Evolutionary conservation across 2,329 filamentous ascomycete species (phyloP).

Genomic region (Xylariaceae sp.): DNA sequence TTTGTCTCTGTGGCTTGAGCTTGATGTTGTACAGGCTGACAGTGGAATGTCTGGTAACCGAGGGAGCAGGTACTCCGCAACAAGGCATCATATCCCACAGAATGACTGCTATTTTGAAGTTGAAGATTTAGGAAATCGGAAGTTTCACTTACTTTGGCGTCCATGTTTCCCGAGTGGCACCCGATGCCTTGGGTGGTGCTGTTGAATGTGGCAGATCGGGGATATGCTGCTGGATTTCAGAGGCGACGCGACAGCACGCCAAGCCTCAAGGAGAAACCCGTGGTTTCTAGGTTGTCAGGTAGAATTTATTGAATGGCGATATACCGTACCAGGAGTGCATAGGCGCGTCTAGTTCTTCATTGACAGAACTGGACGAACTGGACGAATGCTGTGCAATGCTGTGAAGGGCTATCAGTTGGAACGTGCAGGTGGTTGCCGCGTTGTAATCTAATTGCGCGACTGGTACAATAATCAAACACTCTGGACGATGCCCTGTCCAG

Average conservation of each 20-base stretch:
- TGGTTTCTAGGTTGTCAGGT: background rate
- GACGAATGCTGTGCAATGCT: background rate
- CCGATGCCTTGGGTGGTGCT: slow-evolving; percentile 2
- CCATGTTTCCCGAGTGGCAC: slow-evolving; percentile 17
- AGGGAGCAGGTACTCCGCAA: too few relatives aligned
- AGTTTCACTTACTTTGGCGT: slow-evolving; percentile 23
- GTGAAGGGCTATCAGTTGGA: background rate
- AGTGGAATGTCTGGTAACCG: too few relatives aligned
- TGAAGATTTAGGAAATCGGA: too few relatives aligned
- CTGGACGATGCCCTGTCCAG: background rate
- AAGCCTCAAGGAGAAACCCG: background rate
- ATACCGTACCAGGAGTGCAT: slow-evolving; percentile 8
- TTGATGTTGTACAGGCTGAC: too few relatives aligned
- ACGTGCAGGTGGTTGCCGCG: slow-evolving; percentile 7
- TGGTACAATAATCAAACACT: slow-evolving; percentile 5
- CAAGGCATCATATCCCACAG: too few relatives aligned
- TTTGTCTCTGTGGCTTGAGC: too few relatives aligned
- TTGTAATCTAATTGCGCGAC: slow-evolving; percentile 2
- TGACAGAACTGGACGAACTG: slow-evolving; percentile 1
- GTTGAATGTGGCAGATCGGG: slow-evolving; percentile 1
- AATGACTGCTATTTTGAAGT: too few relatives aligned
- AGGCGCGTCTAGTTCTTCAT: slow-evolving; percentile 14
- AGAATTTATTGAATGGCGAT: slow-evolving; percentile 1
- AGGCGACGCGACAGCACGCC: background rate
- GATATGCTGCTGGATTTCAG: background rate